These are phyloP conservation scores for Mariannaea sp. DNA, from an alignment of 2,329 filamentous ascomycete species.

Conservation along the genomic window DNA sequence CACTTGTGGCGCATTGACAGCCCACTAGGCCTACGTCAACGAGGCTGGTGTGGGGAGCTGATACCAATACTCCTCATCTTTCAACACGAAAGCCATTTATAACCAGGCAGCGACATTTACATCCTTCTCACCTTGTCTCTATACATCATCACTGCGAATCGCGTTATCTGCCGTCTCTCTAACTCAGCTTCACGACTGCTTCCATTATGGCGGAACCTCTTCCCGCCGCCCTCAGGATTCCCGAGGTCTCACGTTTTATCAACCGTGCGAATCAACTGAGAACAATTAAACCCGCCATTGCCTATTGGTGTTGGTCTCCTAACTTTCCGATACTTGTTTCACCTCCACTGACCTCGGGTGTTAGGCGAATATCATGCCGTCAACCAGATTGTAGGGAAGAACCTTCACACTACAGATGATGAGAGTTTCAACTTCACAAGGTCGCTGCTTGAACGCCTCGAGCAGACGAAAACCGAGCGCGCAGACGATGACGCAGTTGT, in stretches of 20 bases:
- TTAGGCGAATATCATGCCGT: conserved; percentile 79
- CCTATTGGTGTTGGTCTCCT: conserved; percentile 84
- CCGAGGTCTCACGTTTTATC: conserved; percentile 84
- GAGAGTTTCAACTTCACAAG: conserved; percentile 83
- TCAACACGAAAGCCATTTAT: background rate
- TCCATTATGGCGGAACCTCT: conserved; percentile 65
- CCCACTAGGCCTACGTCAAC: conserved; percentile 16
- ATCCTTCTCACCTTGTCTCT: background rate
- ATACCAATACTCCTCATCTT: conserved; percentile 1
- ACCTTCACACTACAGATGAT: conserved; percentile 77
- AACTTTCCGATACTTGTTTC: background rate
- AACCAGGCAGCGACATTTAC: conserved; percentile 12
- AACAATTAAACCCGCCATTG: conserved; percentile 80
- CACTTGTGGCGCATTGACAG: conserved; percentile 24
- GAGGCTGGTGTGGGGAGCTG: conserved; percentile 20
- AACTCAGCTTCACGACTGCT: background rate
- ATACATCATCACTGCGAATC: background rate
- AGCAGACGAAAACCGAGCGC: conserved; percentile 65
- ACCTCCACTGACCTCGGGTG: background rate
- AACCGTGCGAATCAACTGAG: conserved; percentile 84
- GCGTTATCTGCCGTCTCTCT: background rate
- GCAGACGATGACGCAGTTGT: conserved; percentile 79
- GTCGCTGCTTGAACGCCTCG: conserved; percentile 86
- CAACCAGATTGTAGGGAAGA: conserved; percentile 83
- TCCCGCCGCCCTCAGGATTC: conserved; percentile 65